Base-by-base conservation (phyloP, 768 basidiomycete species). In the Suillus sp. region DNA sequence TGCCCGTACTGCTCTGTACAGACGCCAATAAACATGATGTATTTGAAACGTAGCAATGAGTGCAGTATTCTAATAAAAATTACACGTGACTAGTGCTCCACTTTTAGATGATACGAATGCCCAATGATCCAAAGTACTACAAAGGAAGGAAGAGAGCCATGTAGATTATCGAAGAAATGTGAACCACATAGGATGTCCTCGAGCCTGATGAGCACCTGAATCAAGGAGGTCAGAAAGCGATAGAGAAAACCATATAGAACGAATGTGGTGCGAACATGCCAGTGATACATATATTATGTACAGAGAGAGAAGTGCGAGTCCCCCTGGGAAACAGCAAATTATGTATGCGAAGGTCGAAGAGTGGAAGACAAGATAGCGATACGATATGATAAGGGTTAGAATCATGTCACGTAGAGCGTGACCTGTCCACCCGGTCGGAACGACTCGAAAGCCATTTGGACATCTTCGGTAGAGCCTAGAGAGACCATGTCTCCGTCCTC, bases 401-500 rank as follows among this genome's bases (percentile, higher is more conserved):
- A 30, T 86, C 80, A 93, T 73, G 86, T 88, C 70, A 93, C 92
- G 75, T 86, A 92, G 55, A 93, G 82, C 20, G 87, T 90, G 63
- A 93, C 90, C 76, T 92, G 92, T 65, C 86, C 86, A n/a, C 89
- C 89, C 35, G 89, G 87, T 66, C 86, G 83, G 76, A 85, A 89
- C 63, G 88, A 84, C 77, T 95, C 94, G 67, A 96, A 95, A 43
- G 95, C 95, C 86, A 96, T 93, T 69, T 93, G 91, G 40, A 96
- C 91, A 72, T 96, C 95, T 74, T 96, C 95, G 40, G 93, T 94
- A 51, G 92, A 93, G 18, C 90, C 90, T 65, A 96, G 83, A 35
- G 87, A 90, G 53, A 96, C 86, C 83, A 94, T 81, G 72, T 96
- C 95, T 27, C 94, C 94, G 69, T 96, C 95, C 72, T 96, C 95